phyloP scores from a whole-genome alignment of 371 early-diverging fungal species.

The Ordospora pajunii region DNA sequence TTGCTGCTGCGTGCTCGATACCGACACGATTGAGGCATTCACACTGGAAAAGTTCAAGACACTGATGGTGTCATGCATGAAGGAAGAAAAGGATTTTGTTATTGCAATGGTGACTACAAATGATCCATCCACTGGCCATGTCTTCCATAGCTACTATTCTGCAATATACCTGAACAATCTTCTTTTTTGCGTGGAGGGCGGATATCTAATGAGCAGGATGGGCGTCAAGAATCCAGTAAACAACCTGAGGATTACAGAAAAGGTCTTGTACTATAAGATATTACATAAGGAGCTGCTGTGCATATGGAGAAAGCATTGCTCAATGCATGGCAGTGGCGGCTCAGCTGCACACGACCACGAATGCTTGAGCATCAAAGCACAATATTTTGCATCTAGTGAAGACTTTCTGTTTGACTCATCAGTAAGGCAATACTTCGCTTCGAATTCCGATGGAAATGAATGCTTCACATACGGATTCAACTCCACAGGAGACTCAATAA shows the following conservation, averaged over 20 bases:
- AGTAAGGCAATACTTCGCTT: not conserved
- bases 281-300: constrained; percentile 29
- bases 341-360: not conserved
- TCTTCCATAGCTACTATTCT: constrained; percentile 65
- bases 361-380: not conserved
- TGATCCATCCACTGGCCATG: constrained; percentile 64
- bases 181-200: constrained; percentile 66
- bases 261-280: constrained; percentile 66
- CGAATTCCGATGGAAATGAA: not conserved
- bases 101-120: constrained; percentile 69
- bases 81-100: constrained; percentile 67
- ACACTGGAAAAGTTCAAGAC: constrained; percentile 67
- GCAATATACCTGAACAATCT: constrained; percentile 72
- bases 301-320: too few species aligned
- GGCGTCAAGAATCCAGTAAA: constrained; percentile 70
- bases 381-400: not conserved
- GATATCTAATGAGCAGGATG: constrained; percentile 66
- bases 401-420: constrained; percentile 7
- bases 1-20: constrained; percentile 60
- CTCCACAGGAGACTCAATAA: not conserved
- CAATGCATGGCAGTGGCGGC: not conserved
- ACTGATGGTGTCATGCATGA: constrained; percentile 64
- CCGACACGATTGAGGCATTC: constrained; percentile 67
- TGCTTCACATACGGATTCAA: not conserved
- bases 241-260: constrained; percentile 68